Base-by-base conservation (phyloP, 2,329 filamentous ascomycete species). In the Colletotrichum kahawae region DNA sequence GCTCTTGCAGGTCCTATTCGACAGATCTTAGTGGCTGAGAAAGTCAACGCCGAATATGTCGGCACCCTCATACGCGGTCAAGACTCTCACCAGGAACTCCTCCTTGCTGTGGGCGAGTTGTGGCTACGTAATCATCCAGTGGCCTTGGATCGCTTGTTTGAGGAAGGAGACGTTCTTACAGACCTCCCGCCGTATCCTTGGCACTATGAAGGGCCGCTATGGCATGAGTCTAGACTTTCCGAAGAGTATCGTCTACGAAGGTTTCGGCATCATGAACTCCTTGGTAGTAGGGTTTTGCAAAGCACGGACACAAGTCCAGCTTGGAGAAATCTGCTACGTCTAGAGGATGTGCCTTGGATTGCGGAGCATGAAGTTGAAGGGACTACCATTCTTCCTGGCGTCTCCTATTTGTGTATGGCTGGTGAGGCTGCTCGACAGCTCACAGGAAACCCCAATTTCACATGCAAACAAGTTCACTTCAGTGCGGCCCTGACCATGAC, bases 21-120 rank as follows among this genome's bases (percentile, higher is more conserved):
- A 2, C 78, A 80, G 21, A 76, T 77, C 31, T 18, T 48, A 21
- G 87, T 87, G 75, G 80, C 80, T 1, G 64, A 36, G 36, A 13
- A 62, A 7, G 7, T 8, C 33, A 8, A 51, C 54, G 24, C 51
- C 63, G 9, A 78, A 78, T 63, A 63, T 54, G 7, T 54, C 67
- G 12, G 18, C 38, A 18, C 64, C 7, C 33, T 80, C n/a, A 36
- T 59, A 13, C 74, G 78, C 24, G 62, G 66, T 8, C 38, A 75
- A 29, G 54, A 73, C 13, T 29, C 54, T 10, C 24, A 63, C 3
- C 67, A 74, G 9, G 56, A 65, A 4, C 7, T 78, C 7, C 68
- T 78, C 3, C 29, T 51, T n/a, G 54, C 71, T 9, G 48, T 73
- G 10, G 78, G 78, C 21, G 48, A 73, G 63, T 62, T 79, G 27